Conservation (phyloP, 1,284 basidiomycete genomes). For the Marasmius tenuissimus region DNA sequence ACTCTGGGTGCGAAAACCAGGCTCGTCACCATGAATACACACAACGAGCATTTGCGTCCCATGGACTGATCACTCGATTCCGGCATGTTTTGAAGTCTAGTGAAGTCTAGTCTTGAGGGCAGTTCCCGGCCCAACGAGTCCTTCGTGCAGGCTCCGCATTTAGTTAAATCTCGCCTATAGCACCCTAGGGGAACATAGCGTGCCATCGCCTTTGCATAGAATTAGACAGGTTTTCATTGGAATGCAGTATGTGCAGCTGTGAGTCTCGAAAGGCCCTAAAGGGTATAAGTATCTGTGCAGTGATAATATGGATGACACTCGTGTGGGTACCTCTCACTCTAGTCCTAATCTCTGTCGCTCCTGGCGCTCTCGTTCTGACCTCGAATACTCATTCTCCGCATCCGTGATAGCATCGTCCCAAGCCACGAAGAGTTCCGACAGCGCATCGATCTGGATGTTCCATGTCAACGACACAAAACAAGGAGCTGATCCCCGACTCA, state of each 20-base stretch:
- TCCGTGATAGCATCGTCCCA: slow-evolving; percentile 75
- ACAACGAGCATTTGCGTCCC: too few species aligned
- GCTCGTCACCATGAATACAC: not conserved
- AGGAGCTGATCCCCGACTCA: slow-evolving; percentile 29
- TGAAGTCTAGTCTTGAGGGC: too few species aligned
- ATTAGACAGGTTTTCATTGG: too few species aligned
- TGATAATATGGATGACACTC: not conserved
- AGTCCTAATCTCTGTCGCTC: slow-evolving; percentile 60
- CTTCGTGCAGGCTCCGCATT: too few species aligned
- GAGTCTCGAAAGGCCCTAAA: too few species aligned
- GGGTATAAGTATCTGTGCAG: not conserved
- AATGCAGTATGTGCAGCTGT: too few species aligned
- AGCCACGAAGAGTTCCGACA: slow-evolving; percentile 77
- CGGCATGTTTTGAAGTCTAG: too few species aligned
- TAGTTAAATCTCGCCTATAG: too few species aligned
- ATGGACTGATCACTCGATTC: too few species aligned
- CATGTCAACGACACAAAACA: not conserved
- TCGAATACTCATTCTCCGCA: slow-evolving; percentile 56
- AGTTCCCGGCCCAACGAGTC: too few species aligned
- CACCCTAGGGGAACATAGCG: too few species aligned
- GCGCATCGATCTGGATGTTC: slow-evolving; percentile 62
- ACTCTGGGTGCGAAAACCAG: slow-evolving; percentile 77
- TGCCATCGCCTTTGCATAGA: too few species aligned
- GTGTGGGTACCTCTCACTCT: slow-evolving; percentile 20
- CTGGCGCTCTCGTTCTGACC: slow-evolving; percentile 56